These are phyloP conservation scores for Aspergillus sojae DNA, from an alignment of 2,329 filamentous ascomycete species.

Conservation along the genomic window DNA sequence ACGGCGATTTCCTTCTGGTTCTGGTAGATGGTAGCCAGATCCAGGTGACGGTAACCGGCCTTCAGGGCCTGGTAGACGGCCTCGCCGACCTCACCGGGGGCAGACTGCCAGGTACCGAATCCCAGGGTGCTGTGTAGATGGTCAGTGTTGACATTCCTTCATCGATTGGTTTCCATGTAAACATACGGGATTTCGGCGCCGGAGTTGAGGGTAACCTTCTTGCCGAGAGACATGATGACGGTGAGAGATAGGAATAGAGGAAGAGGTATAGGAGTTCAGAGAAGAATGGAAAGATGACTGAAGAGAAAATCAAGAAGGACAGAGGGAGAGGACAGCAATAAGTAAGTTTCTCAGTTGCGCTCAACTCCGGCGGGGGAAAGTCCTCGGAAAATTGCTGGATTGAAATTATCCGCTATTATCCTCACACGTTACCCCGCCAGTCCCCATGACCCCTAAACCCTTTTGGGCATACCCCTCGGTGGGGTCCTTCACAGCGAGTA, in stretches of 20 bases:
- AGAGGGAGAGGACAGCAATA: slow-evolving; percentile 5
- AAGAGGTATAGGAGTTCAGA: neutral
- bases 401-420: neutral
- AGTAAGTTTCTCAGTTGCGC: neutral
- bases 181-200: slow-evolving; percentile 43
- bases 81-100: slow-evolving; percentile 42
- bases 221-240: slow-evolving; percentile 42
- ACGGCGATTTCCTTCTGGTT: slow-evolving; percentile 42
- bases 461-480: slow-evolving; percentile 5
- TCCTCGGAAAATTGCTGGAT: neutral
- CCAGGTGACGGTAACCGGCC: slow-evolving; percentile 44
- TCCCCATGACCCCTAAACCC: neutral
- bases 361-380: slow-evolving; percentile 19
- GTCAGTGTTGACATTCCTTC: slow-evolving; percentile 3
- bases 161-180: neutral
- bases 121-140: slow-evolving; percentile 36
- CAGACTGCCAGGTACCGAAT: slow-evolving; percentile 46
- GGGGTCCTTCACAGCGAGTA: neutral
- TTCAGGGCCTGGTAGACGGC: slow-evolving; percentile 44
- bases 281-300: slow-evolving; percentile 3
- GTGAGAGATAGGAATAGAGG: neutral
- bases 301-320: slow-evolving; percentile 5
- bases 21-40: slow-evolving; percentile 44
- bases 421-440: slow-evolving; percentile 10
- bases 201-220: slow-evolving; percentile 42